Percentiles rank a stretch among this genome's conserved stretches.
phyloP scores from a whole-genome alignment of 2,329 filamentous ascomycete species.

The Aspergillus transmontanensis region DNA sequence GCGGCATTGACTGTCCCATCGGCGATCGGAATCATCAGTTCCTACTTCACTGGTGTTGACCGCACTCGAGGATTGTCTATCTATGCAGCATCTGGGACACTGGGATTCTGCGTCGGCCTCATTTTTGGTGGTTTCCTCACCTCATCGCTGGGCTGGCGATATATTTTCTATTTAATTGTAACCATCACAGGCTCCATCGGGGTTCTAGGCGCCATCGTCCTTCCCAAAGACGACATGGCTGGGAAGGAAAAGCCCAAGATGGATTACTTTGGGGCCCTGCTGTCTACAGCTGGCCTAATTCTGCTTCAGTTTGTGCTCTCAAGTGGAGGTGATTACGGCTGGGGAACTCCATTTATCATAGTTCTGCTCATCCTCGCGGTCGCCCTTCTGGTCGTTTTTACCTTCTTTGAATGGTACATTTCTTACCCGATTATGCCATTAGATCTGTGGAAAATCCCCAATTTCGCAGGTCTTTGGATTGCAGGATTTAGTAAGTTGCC shows the following conservation, averaged over 20 bases:
- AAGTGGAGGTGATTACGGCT: conserved; percentile 50
- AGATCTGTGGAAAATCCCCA: conserved; percentile 49
- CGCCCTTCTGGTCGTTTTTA: conserved; percentile 42
- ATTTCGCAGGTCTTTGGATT: conserved; percentile 51
- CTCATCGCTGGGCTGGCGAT: conserved; percentile 43
- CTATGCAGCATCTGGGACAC: conserved; percentile 42
- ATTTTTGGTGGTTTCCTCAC: conserved; percentile 45
- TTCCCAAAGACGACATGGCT: conserved; percentile 42
- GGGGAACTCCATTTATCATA: conserved; percentile 50
- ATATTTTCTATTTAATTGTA: conserved; percentile 42
- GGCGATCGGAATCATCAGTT: conserved; percentile 50
- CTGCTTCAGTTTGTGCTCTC: conserved; percentile 50
- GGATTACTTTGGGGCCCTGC: conserved; percentile 45
- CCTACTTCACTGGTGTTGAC: conserved; percentile 42
- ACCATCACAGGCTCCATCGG: conserved; percentile 35
- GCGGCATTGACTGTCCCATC: conserved; percentile 52
- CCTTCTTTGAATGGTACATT: conserved; percentile 47
- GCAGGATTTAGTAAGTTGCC: conserved; percentile 42
- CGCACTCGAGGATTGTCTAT: conserved; percentile 44
- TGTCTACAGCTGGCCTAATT: conserved; percentile 48
- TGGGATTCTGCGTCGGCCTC: conserved; percentile 45
- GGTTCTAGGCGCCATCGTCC: conserved; percentile 35
- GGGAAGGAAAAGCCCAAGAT: conserved; percentile 38
- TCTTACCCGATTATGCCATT: conserved; percentile 51
- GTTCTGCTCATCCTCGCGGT: conserved; percentile 43